A percentile compares a stretch with the other conserved stretches of the same genome.
Conservation (phyloP, 371 early-diverging fungal species). For the Zancudomyces culisetae region DNA sequence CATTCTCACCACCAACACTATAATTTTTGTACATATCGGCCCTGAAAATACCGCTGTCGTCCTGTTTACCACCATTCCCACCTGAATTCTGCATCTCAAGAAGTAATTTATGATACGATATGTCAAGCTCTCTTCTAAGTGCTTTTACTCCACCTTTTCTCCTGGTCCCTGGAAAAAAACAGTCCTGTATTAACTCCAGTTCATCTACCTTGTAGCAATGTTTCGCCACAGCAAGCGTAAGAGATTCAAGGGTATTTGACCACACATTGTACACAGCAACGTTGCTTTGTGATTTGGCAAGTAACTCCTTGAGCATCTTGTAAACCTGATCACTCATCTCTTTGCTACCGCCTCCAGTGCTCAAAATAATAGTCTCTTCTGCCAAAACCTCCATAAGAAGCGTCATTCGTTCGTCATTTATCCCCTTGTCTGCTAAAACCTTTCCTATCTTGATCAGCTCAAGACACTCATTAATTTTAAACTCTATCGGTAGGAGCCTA, state of each 20-base stretch:
- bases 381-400: neutral
- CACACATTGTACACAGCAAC: constrained; percentile 8
- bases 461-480: neutral
- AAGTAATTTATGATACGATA: neutral
- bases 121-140: neutral
- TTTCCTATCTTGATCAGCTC: neutral
- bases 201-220: constrained; percentile 15
- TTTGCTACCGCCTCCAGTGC: neutral
- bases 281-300: neutral
- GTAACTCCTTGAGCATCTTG: neutral
- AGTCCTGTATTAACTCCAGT: constrained; percentile 19
- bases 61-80: neutral
- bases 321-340: neutral
- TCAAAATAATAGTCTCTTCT: no score
- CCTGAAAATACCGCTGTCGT: neutral
- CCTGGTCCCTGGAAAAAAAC: constrained; percentile 19
- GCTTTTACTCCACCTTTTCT: constrained; percentile 13
- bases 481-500: neutral
- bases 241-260: constrained; percentile 17
- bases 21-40: neutral
- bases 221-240: constrained; percentile 16
- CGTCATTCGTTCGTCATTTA: neutral
- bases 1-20: neutral
- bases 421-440: neutral
- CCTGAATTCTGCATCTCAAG: neutral